Percentiles rank a stretch among this genome's conserved stretches.
These are phyloP conservation scores for Phaeomoniella chlamydospora DNA, from an alignment of 2,329 filamentous ascomycete genomes.

Conservation along the genomic window DNA sequence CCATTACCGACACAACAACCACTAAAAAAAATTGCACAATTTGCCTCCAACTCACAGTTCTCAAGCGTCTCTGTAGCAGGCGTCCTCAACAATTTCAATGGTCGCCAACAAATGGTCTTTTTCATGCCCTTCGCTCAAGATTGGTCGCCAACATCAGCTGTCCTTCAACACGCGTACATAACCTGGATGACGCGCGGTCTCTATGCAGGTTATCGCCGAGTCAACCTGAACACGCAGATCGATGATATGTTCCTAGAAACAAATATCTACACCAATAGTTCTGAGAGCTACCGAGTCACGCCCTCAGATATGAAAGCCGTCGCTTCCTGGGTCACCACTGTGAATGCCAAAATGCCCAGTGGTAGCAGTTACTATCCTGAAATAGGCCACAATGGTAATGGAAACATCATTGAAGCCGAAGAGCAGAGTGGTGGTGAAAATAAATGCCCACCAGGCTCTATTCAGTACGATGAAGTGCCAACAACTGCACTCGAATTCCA, in stretches of 20 bases:
- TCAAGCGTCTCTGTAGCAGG: slow-evolving; percentile 31
- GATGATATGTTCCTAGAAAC: slow-evolving; percentile 48
- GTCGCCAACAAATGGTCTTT: slow-evolving; percentile 47
- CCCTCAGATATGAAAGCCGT: slow-evolving; percentile 32
- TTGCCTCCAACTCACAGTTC: slow-evolving; percentile 29
- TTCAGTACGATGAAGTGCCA: slow-evolving; percentile 30
- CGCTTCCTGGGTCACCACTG: slow-evolving; percentile 24
- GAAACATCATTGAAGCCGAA: slow-evolving; percentile 28
- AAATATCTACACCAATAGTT: slow-evolving; percentile 33
- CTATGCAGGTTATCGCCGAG: slow-evolving; percentile 38
- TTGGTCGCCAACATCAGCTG: slow-evolving; percentile 40
- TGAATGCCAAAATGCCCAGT: slow-evolving; percentile 30
- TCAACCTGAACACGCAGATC: slow-evolving; percentile 42
- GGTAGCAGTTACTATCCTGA: slow-evolving; percentile 40
- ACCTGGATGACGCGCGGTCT: slow-evolving; percentile 47
- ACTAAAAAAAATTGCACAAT: slow-evolving; percentile 39
- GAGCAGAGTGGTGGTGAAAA: slow-evolving; percentile 8
- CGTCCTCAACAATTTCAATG: slow-evolving; percentile 44
- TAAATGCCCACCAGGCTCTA: slow-evolving; percentile 20
- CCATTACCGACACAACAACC: slow-evolving; percentile 36
- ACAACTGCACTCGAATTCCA: slow-evolving; percentile 33
- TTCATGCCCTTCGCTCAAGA: slow-evolving; percentile 39
- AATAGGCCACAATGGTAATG: slow-evolving; percentile 42
- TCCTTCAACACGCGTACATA: slow-evolving; percentile 48
- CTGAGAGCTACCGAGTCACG: slow-evolving; percentile 33